Evolutionary conservation across 2,329 filamentous ascomycete species (phyloP), one percentile per base, ranked within the genome.

Genomic region (Huntiella abstrusa): DNA sequence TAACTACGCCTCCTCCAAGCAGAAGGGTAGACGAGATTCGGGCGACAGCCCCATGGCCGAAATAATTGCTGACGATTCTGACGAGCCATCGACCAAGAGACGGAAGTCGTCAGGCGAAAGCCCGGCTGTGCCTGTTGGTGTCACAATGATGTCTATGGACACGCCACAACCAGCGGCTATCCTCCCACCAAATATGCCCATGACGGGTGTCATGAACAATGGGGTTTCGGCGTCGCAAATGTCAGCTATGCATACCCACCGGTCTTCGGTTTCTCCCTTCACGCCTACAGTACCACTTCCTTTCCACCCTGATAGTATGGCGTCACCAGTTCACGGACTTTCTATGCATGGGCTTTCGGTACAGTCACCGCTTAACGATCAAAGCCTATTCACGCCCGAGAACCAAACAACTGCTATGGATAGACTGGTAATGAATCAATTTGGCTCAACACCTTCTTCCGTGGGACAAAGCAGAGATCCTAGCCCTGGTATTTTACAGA

Each of bases 121-220:
- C 36, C 72, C 74, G 33, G 83, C 83, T 58, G 64, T 92, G 11
- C 82, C 84, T 0, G 76, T 72, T 13, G 77, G 74, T 12, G 62
- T 93, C 54, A 73, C 79, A 5, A 93, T 94, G 86, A 93, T 86
- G 2, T 76, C 76, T 47, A 66, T 91, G 33, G 82, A 91, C 53
- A 77, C 74, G 2, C 64, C 60, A 42, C 45, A 50, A 13, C 54
- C 43, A 49, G 60, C 36, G 36, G 34, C 35, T 22, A 44, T 36
- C 10, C 19, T 33, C 3, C 39, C 35, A 16, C 13, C 28, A 38
- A 33, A 39, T 6, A 35, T 19, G 7, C 15, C 39, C 17, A 33
- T 47, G 32, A 35, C 48, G 13, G 17, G 22, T 5, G 13, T 32
- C 13, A 32, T 42, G 8, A 39, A 28, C 33, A 45, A 10, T 13